Conservation (phyloP, 2,329 filamentous ascomycete species). For the Claviceps spartinae region DNA sequence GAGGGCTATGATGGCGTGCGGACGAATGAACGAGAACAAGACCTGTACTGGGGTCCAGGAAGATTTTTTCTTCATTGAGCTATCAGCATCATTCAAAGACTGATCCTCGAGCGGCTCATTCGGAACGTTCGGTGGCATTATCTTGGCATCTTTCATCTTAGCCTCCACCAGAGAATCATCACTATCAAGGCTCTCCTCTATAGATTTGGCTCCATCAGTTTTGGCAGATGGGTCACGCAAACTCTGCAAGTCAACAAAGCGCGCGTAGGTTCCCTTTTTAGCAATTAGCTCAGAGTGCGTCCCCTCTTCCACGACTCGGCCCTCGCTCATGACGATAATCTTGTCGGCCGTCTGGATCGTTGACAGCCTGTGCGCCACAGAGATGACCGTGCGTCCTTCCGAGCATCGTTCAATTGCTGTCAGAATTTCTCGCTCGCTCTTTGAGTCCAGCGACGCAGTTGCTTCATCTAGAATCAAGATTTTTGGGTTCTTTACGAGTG, state of each 20-base stretch:
- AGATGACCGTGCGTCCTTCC: constrained; percentile 1
- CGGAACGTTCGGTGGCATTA: background rate
- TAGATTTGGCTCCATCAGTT: background rate
- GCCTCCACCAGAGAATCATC: background rate
- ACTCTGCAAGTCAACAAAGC: constrained; percentile 24
- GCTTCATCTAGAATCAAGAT: constrained; percentile 48
- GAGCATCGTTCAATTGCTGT: background rate
- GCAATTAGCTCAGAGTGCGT: background rate
- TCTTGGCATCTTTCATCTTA: background rate
- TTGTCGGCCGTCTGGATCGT: constrained; percentile 10
- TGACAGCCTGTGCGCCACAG: constrained; percentile 3
- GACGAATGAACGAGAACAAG: constrained; percentile 3
- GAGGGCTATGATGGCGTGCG: constrained; percentile 5
- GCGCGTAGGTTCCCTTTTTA: constrained; percentile 33
- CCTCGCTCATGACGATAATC: constrained; percentile 31
- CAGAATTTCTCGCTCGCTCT: constrained; percentile 4
- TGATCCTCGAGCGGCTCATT: background rate
- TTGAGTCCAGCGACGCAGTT: constrained; percentile 4
- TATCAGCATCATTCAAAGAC: background rate
- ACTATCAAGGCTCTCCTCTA: background rate
- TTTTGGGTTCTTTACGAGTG: constrained; percentile 23
- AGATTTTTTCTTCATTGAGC: background rate
- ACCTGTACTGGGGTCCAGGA: background rate
- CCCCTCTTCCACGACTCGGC: constrained; percentile 7
- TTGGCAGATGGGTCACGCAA: constrained; percentile 6